Evolutionary conservation across 1,284 basidiomycete genomes (phyloP), one percentile per base, ranked within the genome.

Genomic region (Ustilago hordei): DNA sequence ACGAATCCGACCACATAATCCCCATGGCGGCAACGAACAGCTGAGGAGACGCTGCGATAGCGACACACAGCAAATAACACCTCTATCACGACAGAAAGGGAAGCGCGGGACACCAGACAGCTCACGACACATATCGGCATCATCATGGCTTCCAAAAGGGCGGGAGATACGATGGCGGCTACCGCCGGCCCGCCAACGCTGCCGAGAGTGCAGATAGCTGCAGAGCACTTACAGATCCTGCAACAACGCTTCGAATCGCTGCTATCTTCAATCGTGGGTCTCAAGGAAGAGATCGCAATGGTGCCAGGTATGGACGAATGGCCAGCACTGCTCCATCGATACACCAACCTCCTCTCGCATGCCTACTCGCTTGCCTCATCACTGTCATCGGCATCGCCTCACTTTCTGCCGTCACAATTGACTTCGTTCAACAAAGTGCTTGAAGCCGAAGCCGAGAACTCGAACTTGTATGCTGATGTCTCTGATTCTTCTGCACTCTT

Each of bases 281-380:
- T 82, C n/a, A 74, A 80, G 12, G 77, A 82, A 60, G 79, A 82
- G 55, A 79, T 76, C n/a, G 60, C 73, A 11, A 69, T 74, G 52
- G 76, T 80, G 8, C 81, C 81, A 1, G 81, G 81, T 9, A 59
- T 82, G 47, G 81, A 82, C 35, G 81, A 82, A 47, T 82, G 81
- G 80, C 77, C 79, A 31, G 76, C 81, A 31, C 53, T 82, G 23
- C 64, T 81, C 36, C 72, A 77, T 59, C 74, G 75, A 45, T 82
- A 78, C 56, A 73, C 77, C 11, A 81, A 78, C 28, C 60, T 82
- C 38, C 64, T 82, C n/a, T 81, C 79, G 7, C 81, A 82, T 43
- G 75, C 69, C 48, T 82, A 79, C 39, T 82, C 81, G 28, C 76
- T 82, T 41, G 69, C 77, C 1, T 67, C 77, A 1, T 78, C 81